phyloP scores from a whole-genome alignment of 352 stramenopile genomes.

The Pythium vanterpoolii region DNA sequence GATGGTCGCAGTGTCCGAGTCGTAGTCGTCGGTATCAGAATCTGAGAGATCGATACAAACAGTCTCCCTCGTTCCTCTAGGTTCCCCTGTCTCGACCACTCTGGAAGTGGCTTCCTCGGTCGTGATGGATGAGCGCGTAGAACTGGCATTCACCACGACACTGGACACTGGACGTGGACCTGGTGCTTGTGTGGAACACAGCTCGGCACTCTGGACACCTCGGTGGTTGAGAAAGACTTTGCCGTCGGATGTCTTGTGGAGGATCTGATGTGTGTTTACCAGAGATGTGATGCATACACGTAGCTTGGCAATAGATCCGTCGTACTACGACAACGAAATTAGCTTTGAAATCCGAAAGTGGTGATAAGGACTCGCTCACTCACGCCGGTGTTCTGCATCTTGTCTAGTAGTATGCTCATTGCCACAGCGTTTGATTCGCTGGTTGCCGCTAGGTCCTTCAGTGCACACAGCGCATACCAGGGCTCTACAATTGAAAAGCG shows the following conservation, averaged over 20 bases:
- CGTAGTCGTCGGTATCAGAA: conserved; percentile 24
- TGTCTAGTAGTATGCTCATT: conserved; percentile 36
- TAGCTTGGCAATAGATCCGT: conserved; percentile 45
- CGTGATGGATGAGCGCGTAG: no score
- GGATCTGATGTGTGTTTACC: conserved; percentile 54
- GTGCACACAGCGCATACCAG: conserved; percentile 66
- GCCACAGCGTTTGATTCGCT: conserved; percentile 35
- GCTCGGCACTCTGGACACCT: conserved; percentile 39
- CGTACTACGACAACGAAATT: conserved; percentile 37
- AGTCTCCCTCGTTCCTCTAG: neutral
- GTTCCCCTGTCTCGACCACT: neutral
- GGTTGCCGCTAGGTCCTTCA: conserved; percentile 39
- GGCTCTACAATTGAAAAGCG: conserved; percentile 43
- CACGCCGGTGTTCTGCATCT: conserved; percentile 53
- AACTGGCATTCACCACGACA: no score
- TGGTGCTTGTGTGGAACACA: conserved; percentile 26
- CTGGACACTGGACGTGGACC: no score
- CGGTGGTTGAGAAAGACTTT: conserved; percentile 56
- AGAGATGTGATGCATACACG: conserved; percentile 54
- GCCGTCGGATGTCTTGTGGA: conserved; percentile 38
- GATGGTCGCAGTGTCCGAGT: conserved; percentile 19
- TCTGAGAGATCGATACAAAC: conserved; percentile 43
- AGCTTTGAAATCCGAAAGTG: neutral
- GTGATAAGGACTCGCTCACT: neutral
- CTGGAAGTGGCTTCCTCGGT: neutral